phyloP scores from a whole-genome alignment of 2,329 filamentous ascomycete genomes.

The Penicillium sp. region DNA sequence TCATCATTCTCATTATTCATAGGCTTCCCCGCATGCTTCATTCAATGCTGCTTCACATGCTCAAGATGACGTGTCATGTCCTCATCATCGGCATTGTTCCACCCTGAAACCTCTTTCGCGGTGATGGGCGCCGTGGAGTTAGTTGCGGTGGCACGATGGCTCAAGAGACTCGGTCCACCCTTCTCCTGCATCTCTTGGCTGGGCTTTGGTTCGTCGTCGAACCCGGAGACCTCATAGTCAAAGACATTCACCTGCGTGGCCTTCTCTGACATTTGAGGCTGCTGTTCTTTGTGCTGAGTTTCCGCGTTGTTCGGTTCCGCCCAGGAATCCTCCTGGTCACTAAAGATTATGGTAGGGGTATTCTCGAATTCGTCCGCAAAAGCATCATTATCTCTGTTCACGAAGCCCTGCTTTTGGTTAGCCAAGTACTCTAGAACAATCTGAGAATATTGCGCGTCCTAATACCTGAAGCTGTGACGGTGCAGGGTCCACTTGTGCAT shows the following conservation, averaged over 20 bases:
- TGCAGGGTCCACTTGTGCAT: constrained; percentile 30
- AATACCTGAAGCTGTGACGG: constrained; percentile 39
- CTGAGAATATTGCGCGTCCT: constrained; percentile 10
- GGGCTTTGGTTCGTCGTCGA: constrained; percentile 31
- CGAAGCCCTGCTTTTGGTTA: constrained; percentile 42
- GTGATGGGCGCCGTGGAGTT: constrained; percentile 9
- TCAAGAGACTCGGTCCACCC: constrained; percentile 24
- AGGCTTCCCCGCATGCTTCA: not conserved
- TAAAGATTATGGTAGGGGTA: constrained; percentile 9
- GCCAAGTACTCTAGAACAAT: not conserved
- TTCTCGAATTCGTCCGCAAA: constrained; percentile 39
- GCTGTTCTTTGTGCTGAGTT: not conserved
- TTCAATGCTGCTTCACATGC: constrained; percentile 6
- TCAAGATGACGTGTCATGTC: constrained; percentile 16
- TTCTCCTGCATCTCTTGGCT: constrained; percentile 44
- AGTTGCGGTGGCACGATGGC: constrained; percentile 8
- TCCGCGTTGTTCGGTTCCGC: constrained; percentile 2
- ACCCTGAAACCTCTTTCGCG: constrained; percentile 8
- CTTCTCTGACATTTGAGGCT: constrained; percentile 3
- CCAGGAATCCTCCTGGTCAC: constrained; percentile 6
- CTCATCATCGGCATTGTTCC: constrained; percentile 12
- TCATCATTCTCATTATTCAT: constrained; percentile 23
- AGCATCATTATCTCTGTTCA: constrained; percentile 49
- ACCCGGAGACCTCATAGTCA: constrained; percentile 39
- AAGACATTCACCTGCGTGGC: constrained; percentile 36